These are phyloP conservation scores for Pseudovirgaria hyperparasitica DNA, from an alignment of 2,329 filamentous ascomycete genomes.

Conservation along the genomic window DNA sequence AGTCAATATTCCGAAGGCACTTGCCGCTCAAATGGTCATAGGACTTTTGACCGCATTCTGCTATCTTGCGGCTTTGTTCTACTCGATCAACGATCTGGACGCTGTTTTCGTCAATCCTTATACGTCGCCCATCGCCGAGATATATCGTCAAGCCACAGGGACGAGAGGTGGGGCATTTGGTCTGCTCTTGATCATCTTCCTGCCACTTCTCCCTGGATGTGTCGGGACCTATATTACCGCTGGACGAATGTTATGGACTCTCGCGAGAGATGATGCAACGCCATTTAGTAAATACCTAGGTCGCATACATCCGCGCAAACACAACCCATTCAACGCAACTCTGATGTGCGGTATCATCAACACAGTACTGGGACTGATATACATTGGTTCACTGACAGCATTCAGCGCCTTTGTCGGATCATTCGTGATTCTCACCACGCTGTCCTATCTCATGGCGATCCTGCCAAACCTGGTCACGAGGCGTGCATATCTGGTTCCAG, in stretches of 20 bases:
- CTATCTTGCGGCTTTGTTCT: slow-evolving; percentile 34
- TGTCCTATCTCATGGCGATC: slow-evolving; percentile 52
- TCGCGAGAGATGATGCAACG: slow-evolving; percentile 44
- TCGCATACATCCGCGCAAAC: slow-evolving; percentile 31
- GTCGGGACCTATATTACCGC: slow-evolving; percentile 47
- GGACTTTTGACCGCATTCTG: slow-evolving; percentile 23
- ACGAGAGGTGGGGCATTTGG: slow-evolving; percentile 27
- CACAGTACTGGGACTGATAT: slow-evolving; percentile 49
- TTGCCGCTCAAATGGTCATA: slow-evolving; percentile 24
- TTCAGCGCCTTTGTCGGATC: slow-evolving; percentile 55
- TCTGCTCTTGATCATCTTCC: slow-evolving; percentile 38
- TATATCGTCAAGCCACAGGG: slow-evolving; percentile 43
- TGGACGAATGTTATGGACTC: slow-evolving; percentile 51
- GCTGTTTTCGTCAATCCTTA: slow-evolving; percentile 36
- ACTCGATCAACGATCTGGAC: slow-evolving; percentile 45
- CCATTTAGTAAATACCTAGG: slow-evolving; percentile 39
- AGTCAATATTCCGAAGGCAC: slow-evolving; percentile 28
- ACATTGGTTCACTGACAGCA: slow-evolving; percentile 52
- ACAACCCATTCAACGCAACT: slow-evolving; percentile 45
- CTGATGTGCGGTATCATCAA: slow-evolving; percentile 36
- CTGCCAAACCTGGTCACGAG: slow-evolving; percentile 33
- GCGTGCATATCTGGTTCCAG: slow-evolving; percentile 35
- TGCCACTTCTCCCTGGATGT: slow-evolving; percentile 39
- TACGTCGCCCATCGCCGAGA: slow-evolving; percentile 51
- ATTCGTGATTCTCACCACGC: slow-evolving; percentile 41